Percentiles rank a stretch among this genome's conserved stretches.
Evolutionary conservation across 78 protist genomes (phyloP).

Genomic region (Dictyostelium capitatum): DNA sequence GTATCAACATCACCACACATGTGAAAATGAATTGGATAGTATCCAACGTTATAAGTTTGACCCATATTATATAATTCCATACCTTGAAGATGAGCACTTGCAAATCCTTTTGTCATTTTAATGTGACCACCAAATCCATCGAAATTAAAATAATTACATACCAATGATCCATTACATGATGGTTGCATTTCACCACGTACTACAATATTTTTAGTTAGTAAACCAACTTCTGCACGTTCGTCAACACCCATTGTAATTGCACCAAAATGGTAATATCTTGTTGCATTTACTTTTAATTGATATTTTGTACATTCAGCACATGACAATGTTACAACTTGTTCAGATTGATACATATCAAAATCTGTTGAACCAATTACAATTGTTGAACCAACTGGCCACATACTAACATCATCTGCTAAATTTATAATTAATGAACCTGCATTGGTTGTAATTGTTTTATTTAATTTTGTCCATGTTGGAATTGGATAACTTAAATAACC

Average conservation of each 20-base stretch:
- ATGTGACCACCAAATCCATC: conserved; percentile 72
- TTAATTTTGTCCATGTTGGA: conserved; percentile 55
- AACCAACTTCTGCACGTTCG: conserved; percentile 72
- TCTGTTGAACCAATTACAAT: conserved; percentile 69
- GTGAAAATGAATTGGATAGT: conserved; percentile 84
- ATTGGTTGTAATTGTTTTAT: conserved; percentile 20
- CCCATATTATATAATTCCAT: conserved; percentile 76
- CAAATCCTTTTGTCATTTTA: conserved; percentile 22
- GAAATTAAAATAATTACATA: conserved; percentile 49
- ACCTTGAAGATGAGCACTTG: conserved; percentile 71
- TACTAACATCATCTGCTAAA: conserved; percentile 16
- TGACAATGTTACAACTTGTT: conserved; percentile 5
- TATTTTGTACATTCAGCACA: conserved; percentile 48
- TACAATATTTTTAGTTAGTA: conserved; percentile 39
- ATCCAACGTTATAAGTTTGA: conserved; percentile 70
- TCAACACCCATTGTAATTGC: conserved; percentile 59
- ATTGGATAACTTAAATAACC: conserved; percentile 69
- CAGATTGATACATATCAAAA: conserved; percentile 59
- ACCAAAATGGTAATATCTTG: conserved; percentile 62
- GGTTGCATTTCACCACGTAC: conserved; percentile 51
- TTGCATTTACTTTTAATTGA: conserved; percentile 29
- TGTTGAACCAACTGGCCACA: conserved; percentile 48
- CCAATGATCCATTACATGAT: conserved; percentile 19
- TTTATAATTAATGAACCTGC: not conserved
- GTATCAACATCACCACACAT: conserved; percentile 81